phyloP scores from a whole-genome alignment of 108 stramenopile genomes.

The Fragilariopsis cylindrus region DNA sequence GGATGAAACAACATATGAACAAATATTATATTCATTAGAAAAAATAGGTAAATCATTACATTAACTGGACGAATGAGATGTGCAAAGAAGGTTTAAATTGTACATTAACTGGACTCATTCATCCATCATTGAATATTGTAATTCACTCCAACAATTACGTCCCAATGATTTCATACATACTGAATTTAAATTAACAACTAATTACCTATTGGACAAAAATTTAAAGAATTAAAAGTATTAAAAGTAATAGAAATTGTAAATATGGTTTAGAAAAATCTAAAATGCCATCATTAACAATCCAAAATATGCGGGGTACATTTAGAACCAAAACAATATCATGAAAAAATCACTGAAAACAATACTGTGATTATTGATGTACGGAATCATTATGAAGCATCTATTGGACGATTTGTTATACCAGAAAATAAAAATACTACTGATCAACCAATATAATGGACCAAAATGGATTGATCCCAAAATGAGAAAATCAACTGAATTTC shows the following conservation, averaged over 20 bases:
- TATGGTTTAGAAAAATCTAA: slow-evolving; percentile 80
- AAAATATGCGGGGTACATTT: slow-evolving; percentile 72
- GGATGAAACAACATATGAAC: slow-evolving; percentile 61
- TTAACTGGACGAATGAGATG: slow-evolving; percentile 86
- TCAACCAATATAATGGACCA: slow-evolving; percentile 32
- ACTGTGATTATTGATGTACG: slow-evolving; percentile 91
- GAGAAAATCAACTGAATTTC: slow-evolving; percentile 89
- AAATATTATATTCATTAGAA: slow-evolving; percentile 45
- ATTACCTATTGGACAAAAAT: slow-evolving; percentile 72
- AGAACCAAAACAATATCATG: slow-evolving; percentile 83
- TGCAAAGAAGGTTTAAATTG: slow-evolving; percentile 90
- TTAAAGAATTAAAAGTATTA: slow-evolving; percentile 76
- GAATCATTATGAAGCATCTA: slow-evolving; percentile 62
- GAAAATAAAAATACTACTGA: slow-evolving; percentile 4
- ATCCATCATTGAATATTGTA: slow-evolving; percentile 61
- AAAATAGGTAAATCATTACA: slow-evolving; percentile 43
- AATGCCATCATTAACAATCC: slow-evolving; percentile 56
- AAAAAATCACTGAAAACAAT: slow-evolving; percentile 69
- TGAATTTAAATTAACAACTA: slow-evolving; percentile 84
- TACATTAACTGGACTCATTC: slow-evolving; percentile 71
- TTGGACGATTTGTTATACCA: slow-evolving; percentile 85
- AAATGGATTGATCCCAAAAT: slow-evolving; percentile 87
- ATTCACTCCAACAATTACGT: slow-evolving; percentile 54
- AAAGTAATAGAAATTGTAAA: slow-evolving; percentile 81
- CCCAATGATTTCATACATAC: slow-evolving; percentile 66